Conservation (phyloP, 257 asterid species). For the Catharanthus roseus region DNA sequence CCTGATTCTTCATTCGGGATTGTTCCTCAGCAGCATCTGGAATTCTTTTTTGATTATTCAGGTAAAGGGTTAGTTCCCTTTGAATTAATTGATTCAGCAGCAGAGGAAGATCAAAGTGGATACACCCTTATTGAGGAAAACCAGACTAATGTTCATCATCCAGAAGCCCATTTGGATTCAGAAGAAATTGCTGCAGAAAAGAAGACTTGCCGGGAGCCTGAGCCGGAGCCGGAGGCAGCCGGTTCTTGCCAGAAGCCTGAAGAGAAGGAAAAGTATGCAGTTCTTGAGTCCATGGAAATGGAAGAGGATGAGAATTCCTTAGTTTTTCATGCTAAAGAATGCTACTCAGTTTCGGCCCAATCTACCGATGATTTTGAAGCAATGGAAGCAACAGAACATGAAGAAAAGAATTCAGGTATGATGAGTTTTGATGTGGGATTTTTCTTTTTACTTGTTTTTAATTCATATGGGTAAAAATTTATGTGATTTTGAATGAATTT, state of each 20-base stretch:
- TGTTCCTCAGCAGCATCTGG: slow-evolving; percentile 69
- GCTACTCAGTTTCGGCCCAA: slow-evolving; percentile 18
- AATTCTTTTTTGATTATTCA: slow-evolving; percentile 60
- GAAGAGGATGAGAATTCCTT: slow-evolving; percentile 58
- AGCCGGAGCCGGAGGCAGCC: slow-evolving; percentile 19
- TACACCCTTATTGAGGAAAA: slow-evolving; percentile 20
- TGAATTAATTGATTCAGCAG: slow-evolving; percentile 53
- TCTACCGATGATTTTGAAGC: slow-evolving; percentile 6
- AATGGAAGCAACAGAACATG: slow-evolving; percentile 23
- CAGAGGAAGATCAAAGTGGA: slow-evolving; percentile 31
- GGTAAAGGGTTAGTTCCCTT: slow-evolving; percentile 62
- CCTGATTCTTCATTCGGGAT: slow-evolving; percentile 19
- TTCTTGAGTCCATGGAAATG: slow-evolving; percentile 53
- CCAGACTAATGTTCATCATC: slow-evolving; percentile 15
- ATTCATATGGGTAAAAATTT: background rate
- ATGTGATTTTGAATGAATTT: slow-evolving; percentile 14
- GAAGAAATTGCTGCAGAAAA: slow-evolving; percentile 25
- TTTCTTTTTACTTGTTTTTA: background rate
- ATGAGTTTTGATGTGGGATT: background rate
- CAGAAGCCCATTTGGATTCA: slow-evolving; percentile 21
- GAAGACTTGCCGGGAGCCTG: slow-evolving; percentile 18
- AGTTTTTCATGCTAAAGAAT: slow-evolving; percentile 46
- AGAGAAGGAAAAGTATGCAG: slow-evolving; percentile 34
- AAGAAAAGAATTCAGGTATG: slow-evolving; percentile 37
- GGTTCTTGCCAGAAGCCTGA: slow-evolving; percentile 34